Conservation (phyloP, 2,329 filamentous ascomycete species). For the Trematosphaeria pertusa region DNA sequence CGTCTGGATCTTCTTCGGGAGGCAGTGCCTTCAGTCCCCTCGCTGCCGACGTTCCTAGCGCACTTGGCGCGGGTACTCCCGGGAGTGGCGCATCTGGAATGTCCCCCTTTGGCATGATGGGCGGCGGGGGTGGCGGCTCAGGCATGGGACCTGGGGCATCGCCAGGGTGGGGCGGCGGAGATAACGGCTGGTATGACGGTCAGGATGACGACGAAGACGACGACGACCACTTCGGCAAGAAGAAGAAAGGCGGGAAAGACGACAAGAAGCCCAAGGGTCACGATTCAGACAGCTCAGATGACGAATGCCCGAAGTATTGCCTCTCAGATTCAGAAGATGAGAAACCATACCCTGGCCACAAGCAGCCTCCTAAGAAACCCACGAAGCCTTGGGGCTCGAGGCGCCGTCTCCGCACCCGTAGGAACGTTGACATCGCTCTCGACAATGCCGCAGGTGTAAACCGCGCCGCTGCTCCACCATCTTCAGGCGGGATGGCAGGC, state of each 20-base stretch:
- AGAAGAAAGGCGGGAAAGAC: conserved; percentile 1
- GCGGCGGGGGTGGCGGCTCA: too few relatives aligned
- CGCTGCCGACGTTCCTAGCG: too few relatives aligned
- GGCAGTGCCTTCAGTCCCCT: too few relatives aligned
- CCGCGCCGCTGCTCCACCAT: conserved; percentile 1
- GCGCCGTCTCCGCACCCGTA: background rate
- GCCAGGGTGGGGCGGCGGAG: conserved; percentile 13
- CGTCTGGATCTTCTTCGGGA: too few relatives aligned
- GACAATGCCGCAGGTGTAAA: background rate
- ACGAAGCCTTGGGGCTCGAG: background rate
- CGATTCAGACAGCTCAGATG: conserved; percentile 7
- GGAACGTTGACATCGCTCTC: background rate
- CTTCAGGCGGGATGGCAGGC: conserved; percentile 9
- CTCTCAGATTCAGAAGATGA: conserved; percentile 11
- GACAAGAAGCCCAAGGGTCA: background rate
- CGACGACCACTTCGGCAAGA: background rate
- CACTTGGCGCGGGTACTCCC: too few relatives aligned
- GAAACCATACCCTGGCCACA: conserved; percentile 1
- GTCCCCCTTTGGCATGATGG: too few relatives aligned
- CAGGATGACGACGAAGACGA: conserved; percentile 11
- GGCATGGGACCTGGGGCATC: too few relatives aligned
- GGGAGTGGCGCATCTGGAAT: too few relatives aligned
- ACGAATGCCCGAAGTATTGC: conserved; percentile 23
- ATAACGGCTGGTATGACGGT: conserved; percentile 18
- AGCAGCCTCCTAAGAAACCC: background rate